Base-by-base conservation (phyloP, 345 rosid species). In the Mangifera indica region DNA sequence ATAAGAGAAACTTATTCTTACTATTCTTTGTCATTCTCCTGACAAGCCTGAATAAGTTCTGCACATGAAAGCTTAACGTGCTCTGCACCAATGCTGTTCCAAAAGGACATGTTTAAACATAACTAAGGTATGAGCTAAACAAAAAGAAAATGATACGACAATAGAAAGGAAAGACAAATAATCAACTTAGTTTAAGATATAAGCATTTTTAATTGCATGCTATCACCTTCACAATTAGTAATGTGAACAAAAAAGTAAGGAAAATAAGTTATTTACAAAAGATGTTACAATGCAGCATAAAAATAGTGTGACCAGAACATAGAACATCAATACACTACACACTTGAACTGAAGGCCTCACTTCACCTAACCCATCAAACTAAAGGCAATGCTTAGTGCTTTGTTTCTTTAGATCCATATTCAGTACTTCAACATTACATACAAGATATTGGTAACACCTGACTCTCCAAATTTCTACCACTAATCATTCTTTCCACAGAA, bases 1-100 rank as follows among this genome's bases (percentile, higher is more conserved):
- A 32, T 11, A 67, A 29, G 45, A 66, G 24, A 29, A 66, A 29
- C 32, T 58, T 49, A 49, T 21, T 32, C 65, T 69, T 45, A 63
- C 78, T 37, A 34, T 3, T 69, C 64, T 14, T 59, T 51, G 53
- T 58, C 63, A 63, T 62, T 70, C 21, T 21, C 60, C 74, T 55
- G 59, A 15, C 66, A 53, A 29, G 79, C 71, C 10, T 10, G 51
- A 76, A 76, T 42, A 70, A 76, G 79, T 63, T 70, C 71, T 5
- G 25, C 55, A 12, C 71, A 70, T 24, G 71, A 63, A 44, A 63
- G n/a, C 25, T 64, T 70, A 55, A 63, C 74, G 52, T 37, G 53
- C 70, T 54, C 60, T 0, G 66, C 71, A 32, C 70, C 71, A 44
- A 70, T 57, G 70, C 79, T 63, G 60, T 65, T n/a, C 48, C 49